Conservation (phyloP, 2,329 filamentous ascomycete genomes). For the Clarireedia hainanense region DNA sequence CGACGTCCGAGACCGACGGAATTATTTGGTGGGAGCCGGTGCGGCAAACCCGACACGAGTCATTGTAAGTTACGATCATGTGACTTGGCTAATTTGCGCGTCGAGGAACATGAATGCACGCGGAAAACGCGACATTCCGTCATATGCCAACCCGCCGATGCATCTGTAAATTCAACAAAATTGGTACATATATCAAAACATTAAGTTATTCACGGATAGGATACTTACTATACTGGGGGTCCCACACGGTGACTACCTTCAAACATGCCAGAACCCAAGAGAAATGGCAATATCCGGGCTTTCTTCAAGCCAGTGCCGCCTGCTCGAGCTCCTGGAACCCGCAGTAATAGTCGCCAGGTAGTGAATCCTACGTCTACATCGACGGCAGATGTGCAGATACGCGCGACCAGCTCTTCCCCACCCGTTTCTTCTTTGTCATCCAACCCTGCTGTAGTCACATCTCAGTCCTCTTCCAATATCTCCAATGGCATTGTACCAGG, state of each 20-base stretch:
- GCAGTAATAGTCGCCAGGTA: neutral
- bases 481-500: constrained; percentile 45
- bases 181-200: too few species aligned
- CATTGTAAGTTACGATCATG: too few species aligned
- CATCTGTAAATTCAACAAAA: neutral
- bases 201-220: too few species aligned
- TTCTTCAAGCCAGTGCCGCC: constrained; percentile 3
- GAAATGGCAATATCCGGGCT: constrained; percentile 1
- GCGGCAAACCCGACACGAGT: too few species aligned
- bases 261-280: neutral
- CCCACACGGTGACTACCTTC: neutral
- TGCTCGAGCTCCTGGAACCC: neutral
- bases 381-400: neutral
- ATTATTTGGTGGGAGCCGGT: too few species aligned
- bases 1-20: too few species aligned
- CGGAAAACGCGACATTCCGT: too few species aligned
- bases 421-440: neutral
- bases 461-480: neutral
- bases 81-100: too few species aligned
- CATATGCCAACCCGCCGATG: too few species aligned
- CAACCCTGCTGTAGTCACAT: neutral
- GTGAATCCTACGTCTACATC: neutral
- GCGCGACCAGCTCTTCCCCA: neutral
- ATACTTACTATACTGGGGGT: too few species aligned
- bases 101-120: too few species aligned